Conservation (phyloP, 768 basidiomycete species). For the Galerina marginata region DNA sequence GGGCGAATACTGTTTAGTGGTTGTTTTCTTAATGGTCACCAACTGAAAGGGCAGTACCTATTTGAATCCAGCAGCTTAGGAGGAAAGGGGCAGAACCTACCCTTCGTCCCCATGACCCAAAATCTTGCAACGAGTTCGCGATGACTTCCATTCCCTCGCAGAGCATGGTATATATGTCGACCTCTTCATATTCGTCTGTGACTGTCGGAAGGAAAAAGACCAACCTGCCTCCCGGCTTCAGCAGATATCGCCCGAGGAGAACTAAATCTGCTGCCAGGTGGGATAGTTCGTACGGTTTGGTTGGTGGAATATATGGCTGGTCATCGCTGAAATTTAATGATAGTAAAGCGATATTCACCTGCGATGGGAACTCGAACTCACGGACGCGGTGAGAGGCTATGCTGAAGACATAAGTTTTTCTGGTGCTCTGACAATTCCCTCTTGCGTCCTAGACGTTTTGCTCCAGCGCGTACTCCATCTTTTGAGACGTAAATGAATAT, state of each 20-base stretch:
- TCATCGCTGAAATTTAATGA: slow-evolving; percentile 46
- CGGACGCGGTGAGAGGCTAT: slow-evolving; percentile 46
- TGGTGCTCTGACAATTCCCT: slow-evolving; percentile 47
- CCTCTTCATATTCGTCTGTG: slow-evolving; percentile 86
- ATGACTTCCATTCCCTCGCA: slow-evolving; percentile 89
- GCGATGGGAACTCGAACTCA: slow-evolving; percentile 35
- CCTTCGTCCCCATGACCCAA: slow-evolving; percentile 93
- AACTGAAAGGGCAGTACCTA: slow-evolving; percentile 52
- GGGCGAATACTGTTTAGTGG: slow-evolving; percentile 46
- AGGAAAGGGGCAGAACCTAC: slow-evolving; percentile 49
- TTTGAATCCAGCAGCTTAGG: background rate
- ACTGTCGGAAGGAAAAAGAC: slow-evolving; percentile 97
- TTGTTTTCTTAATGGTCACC: slow-evolving; percentile 85
- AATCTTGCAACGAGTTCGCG: slow-evolving; percentile 90
- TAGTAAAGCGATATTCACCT: background rate
- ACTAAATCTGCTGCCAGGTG: slow-evolving; percentile 84
- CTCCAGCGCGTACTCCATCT: slow-evolving; percentile 94
- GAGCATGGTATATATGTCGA: slow-evolving; percentile 80
- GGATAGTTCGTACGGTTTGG: slow-evolving; percentile 90
- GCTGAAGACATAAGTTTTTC: slow-evolving; percentile 41
- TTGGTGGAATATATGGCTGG: slow-evolving; percentile 86
- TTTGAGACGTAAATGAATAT: slow-evolving; percentile 3
- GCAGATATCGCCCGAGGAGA: slow-evolving; percentile 77
- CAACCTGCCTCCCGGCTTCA: slow-evolving; percentile 85
- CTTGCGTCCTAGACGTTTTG: slow-evolving; percentile 80